These are phyloP conservation scores for Pythium coloratum DNA, from an alignment of 352 stramenopile species.

Conservation along the genomic window DNA sequence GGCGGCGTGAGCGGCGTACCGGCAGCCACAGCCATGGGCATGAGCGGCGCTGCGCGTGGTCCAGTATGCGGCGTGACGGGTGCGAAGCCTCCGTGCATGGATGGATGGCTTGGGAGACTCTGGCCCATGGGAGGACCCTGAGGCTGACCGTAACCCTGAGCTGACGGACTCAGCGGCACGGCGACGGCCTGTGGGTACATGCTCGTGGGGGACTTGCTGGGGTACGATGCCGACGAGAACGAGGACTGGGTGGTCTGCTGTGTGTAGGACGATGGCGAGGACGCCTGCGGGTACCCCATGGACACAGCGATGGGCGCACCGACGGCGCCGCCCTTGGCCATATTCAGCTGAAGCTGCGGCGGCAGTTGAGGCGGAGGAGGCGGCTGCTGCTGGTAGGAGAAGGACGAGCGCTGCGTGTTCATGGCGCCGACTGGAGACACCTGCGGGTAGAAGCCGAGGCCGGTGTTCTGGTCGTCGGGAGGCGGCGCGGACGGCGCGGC, in stretches of 20 bases:
- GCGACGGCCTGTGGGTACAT: constrained; percentile 11
- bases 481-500: constrained; percentile 20
- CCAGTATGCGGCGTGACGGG: constrained; percentile 25
- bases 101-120: constrained; percentile 6
- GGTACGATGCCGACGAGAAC: constrained; percentile 13
- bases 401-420: background rate
- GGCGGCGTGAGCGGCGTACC: constrained; percentile 23
- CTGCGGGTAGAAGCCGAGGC: constrained; percentile 1
- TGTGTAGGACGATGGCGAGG: constrained; percentile 6
- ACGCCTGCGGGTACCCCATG: constrained; percentile 9
- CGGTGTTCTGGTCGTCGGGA: constrained; percentile 7
- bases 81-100: constrained; percentile 22
- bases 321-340: constrained; percentile 8
- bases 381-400: background rate
- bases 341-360: constrained; percentile 13
- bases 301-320: constrained; percentile 10
- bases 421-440: background rate
- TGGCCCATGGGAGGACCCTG: background rate
- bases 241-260: background rate
- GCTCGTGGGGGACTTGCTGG: background rate
- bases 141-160: background rate
- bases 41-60: constrained; percentile 15
- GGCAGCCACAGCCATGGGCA: constrained; percentile 15
- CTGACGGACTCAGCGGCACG: background rate
- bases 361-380: background rate